Conservation (phyloP, 176 grass and related monocot species). For the Guadua angustifolia region DNA sequence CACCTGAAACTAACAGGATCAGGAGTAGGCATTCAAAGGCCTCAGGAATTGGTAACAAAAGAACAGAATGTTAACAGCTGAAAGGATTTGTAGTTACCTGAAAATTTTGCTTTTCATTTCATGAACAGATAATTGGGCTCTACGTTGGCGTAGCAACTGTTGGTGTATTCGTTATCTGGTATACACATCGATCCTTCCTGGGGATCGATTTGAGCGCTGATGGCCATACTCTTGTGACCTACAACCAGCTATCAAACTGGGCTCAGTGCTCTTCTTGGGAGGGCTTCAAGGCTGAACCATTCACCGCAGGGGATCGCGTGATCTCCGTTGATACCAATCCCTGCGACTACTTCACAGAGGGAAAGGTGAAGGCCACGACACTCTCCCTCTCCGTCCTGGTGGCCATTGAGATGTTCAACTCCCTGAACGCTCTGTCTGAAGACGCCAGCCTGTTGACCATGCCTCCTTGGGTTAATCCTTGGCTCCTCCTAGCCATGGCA, state of each 20-base stretch:
- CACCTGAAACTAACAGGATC: not conserved
- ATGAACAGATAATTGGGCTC: slow-evolving; percentile 45
- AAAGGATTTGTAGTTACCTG: too few species aligned
- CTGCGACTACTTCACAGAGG: slow-evolving; percentile 40
- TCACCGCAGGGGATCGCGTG: slow-evolving; percentile 30
- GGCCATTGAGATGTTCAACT: slow-evolving; percentile 62
- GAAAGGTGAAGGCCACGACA: slow-evolving; percentile 54
- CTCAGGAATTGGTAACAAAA: too few species aligned
- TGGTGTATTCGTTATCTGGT: slow-evolving; percentile 55
- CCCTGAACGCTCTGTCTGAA: slow-evolving; percentile 56
- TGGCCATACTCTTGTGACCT: slow-evolving; percentile 51
- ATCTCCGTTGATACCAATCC: slow-evolving; percentile 45
- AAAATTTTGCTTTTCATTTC: not conserved
- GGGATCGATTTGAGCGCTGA: slow-evolving; percentile 45
- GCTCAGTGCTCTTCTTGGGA: slow-evolving; percentile 50
- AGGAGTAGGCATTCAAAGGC: too few species aligned
- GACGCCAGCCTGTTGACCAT: slow-evolving; percentile 46
- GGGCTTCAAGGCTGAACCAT: slow-evolving; percentile 42
- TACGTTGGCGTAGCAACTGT: slow-evolving; percentile 55
- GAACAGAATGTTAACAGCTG: too few species aligned
- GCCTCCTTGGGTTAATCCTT: slow-evolving; percentile 55
- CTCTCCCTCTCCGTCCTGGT: slow-evolving; percentile 63
- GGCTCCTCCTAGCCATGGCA: slow-evolving; percentile 49
- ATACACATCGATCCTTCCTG: slow-evolving; percentile 52
- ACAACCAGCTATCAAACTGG: slow-evolving; percentile 52